phyloP scores from a whole-genome alignment of 2,329 filamentous ascomycete genomes.

The Phyllosticta citribraziliensis region DNA sequence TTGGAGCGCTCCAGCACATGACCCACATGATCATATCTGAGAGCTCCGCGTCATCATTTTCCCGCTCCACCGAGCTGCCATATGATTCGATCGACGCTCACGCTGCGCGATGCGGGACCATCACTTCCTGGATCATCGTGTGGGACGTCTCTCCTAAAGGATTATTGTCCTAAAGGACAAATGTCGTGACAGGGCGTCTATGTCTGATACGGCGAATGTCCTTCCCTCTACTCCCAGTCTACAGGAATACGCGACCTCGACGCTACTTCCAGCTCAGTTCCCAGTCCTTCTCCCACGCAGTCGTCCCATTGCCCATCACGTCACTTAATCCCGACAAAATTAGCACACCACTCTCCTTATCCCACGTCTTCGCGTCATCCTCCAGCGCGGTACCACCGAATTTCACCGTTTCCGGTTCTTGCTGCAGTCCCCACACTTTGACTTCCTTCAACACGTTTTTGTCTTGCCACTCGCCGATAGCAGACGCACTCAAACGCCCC shows the following conservation, averaged over 20 bases:
- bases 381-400: constrained; percentile 23
- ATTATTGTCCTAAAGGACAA: neutral
- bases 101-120: no score
- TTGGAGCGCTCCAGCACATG: neutral
- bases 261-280: constrained; percentile 41
- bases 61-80: neutral
- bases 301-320: constrained; percentile 33
- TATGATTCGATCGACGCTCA: no score
- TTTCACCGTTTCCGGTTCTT: constrained; percentile 30
- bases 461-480: constrained; percentile 46
- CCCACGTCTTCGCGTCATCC: constrained; percentile 37
- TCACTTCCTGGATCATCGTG: no score
- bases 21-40: neutral
- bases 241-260: neutral
- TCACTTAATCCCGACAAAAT: constrained; percentile 41
- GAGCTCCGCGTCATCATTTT: neutral
- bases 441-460: constrained; percentile 51
- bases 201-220: neutral
- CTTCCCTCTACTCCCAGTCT: neutral
- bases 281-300: constrained; percentile 52
- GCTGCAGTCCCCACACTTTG: constrained; percentile 49
- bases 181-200: neutral
- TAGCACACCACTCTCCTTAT: constrained; percentile 39
- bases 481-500: constrained; percentile 38
- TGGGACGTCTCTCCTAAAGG: neutral